These are phyloP conservation scores for Solanum rostratum DNA, from an alignment of 257 asterid species.

Conservation along the genomic window DNA sequence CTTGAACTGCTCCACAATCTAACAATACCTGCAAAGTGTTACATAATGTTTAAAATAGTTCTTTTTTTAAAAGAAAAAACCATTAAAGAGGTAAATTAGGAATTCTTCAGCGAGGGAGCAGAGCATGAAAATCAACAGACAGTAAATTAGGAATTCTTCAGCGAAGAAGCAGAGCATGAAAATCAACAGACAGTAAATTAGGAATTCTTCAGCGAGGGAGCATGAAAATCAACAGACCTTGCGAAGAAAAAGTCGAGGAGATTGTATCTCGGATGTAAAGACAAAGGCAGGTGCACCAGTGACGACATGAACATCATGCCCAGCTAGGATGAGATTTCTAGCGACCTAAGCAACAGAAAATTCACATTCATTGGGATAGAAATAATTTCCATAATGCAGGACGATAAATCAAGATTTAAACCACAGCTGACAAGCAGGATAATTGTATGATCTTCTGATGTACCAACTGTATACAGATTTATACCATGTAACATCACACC, in stretches of 20 bases:
- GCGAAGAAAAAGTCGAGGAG: constrained; percentile 78
- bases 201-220: background rate
- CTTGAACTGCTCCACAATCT: constrained; percentile 99
- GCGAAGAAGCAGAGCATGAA: background rate
- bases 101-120: background rate
- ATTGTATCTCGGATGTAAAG: constrained; percentile 66
- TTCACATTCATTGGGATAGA: background rate
- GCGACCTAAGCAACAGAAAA: constrained; percentile 47
- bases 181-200: constrained; percentile 17
- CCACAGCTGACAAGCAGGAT: background rate
- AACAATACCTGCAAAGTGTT: constrained; percentile 47
- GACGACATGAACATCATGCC: constrained; percentile 91
- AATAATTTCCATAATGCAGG: background rate
- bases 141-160: too few relatives aligned
- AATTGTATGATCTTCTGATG: background rate
- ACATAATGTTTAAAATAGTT: background rate
- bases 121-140: constrained; percentile 17
- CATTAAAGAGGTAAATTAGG: background rate
- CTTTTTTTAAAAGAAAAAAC: background rate
- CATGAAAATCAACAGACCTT: constrained; percentile 37
- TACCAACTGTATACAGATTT: background rate
- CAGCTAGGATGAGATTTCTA: constrained; percentile 85
- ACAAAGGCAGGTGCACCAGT: constrained; percentile 97
- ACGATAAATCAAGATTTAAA: background rate
- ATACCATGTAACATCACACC: background rate